Evolutionary conservation across 1,139 yeast genomes (phyloP), one percentile per base, ranked within the genome.

Genomic region (Geotrichum europaeum): DNA sequence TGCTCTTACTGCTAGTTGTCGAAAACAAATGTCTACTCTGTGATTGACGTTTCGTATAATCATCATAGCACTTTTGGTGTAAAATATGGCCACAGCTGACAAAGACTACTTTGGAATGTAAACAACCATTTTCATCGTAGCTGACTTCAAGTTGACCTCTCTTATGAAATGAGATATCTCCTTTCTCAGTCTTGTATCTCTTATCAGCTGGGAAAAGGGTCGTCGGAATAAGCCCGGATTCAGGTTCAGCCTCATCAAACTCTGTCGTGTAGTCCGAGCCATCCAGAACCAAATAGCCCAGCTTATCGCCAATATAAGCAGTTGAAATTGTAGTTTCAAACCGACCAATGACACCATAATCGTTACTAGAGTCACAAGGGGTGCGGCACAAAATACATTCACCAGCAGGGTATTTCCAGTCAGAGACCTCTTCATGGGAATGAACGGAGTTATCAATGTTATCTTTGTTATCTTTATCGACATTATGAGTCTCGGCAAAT

Each of bases 11-110:
- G 89, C 87, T n/a, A 40, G 10, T 7, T n/a, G 47, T 7, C 47
- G 47, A 36, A 36, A 36, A 36, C 18, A 36, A 2, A 13, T 36
- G 43, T n/a, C 18, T 15, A n/a, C 43, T 36, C 40, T 81, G 70
- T 67, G 82, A 87, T 40, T 86, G 80, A 13, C 84, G 79, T 57
- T 78, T 78, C 68, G 84, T 75, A 69, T 84, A 89, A 62, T 85
- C 84, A 61, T 82, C 72, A 67, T 86, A 88, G 70, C 99, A 94
- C 45, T 82, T 80, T 65, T 82, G 84, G 72, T 94, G 99, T 85
- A 94, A 87, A 0, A 96, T 96, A 74, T 94, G 99, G 0, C 97
- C 96, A 76, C 99, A 94, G 58, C 96, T 86, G 67, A 86, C 25
- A 36, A 54, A 34, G 5, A 45, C 51, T 36, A 15, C 18, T 13